Evolutionary conservation across 176 grass and related monocot species (phyloP).

Genomic region (Oryza punctata): DNA sequence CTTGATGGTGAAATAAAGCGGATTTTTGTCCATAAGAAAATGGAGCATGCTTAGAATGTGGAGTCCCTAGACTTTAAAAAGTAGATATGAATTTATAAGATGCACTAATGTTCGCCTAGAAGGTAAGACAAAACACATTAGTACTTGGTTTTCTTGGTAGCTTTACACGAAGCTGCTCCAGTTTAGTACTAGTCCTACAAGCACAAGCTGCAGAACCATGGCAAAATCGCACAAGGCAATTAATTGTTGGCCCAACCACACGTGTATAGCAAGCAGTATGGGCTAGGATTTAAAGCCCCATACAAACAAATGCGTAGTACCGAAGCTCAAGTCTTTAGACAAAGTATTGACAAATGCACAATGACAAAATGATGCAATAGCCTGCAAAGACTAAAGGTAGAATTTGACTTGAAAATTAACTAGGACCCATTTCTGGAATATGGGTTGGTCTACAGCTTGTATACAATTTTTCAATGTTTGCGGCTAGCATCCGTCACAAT

Average conservation of each 20-base stretch:
- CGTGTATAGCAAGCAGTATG: too few relatives aligned
- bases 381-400: not conserved
- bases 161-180: not conserved
- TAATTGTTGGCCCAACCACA: not conserved
- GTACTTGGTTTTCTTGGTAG: not conserved
- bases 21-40: not conserved
- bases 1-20: not conserved
- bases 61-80: not conserved
- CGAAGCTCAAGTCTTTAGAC: not conserved
- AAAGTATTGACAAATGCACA: not conserved
- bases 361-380: not conserved
- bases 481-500: not conserved
- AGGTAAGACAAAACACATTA: not conserved
- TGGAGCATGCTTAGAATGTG: not conserved
- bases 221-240: too few relatives aligned
- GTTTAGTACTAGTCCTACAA: not conserved
- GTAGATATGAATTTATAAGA: not conserved
- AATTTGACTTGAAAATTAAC: not conserved
- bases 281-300: not conserved
- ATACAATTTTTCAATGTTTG: not conserved
- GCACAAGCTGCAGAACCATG: not conserved
- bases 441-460: not conserved
- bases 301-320: not conserved
- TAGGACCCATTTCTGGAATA: slow-evolving; percentile 7
- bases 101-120: not conserved